Evolutionary conservation across 352 stramenopile species (phyloP).

Genomic region (Phytophthora macrochlamydospora): DNA sequence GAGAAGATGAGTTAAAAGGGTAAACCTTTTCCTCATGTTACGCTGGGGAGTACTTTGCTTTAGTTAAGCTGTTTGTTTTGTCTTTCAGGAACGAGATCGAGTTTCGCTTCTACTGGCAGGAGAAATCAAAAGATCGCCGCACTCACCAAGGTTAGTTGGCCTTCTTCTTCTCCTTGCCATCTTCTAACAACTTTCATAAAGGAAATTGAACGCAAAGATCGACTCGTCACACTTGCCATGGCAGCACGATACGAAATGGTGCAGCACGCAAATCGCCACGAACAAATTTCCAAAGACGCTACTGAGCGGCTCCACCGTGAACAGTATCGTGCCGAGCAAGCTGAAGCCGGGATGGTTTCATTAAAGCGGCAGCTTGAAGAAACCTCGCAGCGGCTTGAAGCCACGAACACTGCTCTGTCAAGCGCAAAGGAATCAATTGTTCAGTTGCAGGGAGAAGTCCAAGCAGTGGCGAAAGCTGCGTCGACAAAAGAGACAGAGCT

Average conservation of each 20-base stretch:
- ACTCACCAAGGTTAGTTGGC: constrained; percentile 56
- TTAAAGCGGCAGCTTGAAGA: constrained; percentile 54
- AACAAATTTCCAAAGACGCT: constrained; percentile 40
- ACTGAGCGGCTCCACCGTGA: constrained; percentile 27
- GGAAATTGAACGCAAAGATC: constrained; percentile 76
- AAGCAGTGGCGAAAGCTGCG: constrained; percentile 13
- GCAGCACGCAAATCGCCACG: constrained; percentile 51
- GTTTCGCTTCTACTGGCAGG: constrained; percentile 52
- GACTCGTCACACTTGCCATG: constrained; percentile 79
- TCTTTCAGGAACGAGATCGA: constrained; percentile 51
- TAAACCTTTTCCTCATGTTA: constrained; percentile 9
- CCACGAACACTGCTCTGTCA: constrained; percentile 35
- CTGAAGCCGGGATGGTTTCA: constrained; percentile 42
- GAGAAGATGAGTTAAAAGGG: constrained; percentile 66
- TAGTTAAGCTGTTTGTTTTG: neutral
- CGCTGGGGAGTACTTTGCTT: neutral
- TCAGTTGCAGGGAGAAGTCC: constrained; percentile 31
- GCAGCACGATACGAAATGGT: constrained; percentile 76
- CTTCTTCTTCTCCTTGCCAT: neutral
- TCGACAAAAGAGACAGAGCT: constrained; percentile 52
- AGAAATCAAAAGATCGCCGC: constrained; percentile 83
- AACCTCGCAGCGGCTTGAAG: constrained; percentile 50
- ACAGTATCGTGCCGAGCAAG: constrained; percentile 31
- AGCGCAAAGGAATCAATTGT: constrained; percentile 39
- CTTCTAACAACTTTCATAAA: constrained; percentile 5